Evolutionary conservation across 768 basidiomycete species (phyloP), one percentile per base, ranked within the genome.

Genomic region (Rhodocollybia butyracea): DNA sequence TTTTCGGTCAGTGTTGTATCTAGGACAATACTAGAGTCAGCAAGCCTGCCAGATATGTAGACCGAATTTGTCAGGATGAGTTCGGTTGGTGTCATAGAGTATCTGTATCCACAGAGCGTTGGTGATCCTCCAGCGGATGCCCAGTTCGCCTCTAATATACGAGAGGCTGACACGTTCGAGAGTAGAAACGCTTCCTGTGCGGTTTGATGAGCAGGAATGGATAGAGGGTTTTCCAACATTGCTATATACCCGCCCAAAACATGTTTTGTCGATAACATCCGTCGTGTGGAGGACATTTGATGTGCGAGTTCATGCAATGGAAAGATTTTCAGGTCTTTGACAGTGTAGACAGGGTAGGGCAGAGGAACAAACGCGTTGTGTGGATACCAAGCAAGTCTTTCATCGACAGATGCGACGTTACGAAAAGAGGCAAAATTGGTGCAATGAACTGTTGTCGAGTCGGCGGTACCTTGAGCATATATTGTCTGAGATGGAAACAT

Each of bases 101-200:
- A 76, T 5, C 73, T 61, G 52, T 76, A 77, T 5, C 72, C 65
- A 52, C 73, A 76, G 10, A 76, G 21, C 0, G 75, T 77, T 34
- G 63, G 61, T 39, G 58, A 59, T 1, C 65, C 69, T 2, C 75
- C 73, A 3, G 71, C 51, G 2, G 64, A 45, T 13, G 61, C 67
- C 76, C 75, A 76, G 51, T 76, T 73, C 3, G 71, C 55, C 43
- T 76, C 73, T 11, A 76, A 39, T 31, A 75, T 76, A 17, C 72
- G 67, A 12, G 73, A 73, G 6, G 70, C 71, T 24, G 73, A 74
- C 19, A 76, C 72, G 56, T 76, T 75, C 30, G 73, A 75, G 1
- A 77, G 32, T 2, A 68, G 57, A 15, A 78, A 54, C 0, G 69
- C 71, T 50, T 76, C 75, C 27, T 72, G 57, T 6, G 72, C 73